These are phyloP conservation scores for Citrus mangshanensis DNA, from an alignment of 345 rosid species.

Conservation along the genomic window DNA sequence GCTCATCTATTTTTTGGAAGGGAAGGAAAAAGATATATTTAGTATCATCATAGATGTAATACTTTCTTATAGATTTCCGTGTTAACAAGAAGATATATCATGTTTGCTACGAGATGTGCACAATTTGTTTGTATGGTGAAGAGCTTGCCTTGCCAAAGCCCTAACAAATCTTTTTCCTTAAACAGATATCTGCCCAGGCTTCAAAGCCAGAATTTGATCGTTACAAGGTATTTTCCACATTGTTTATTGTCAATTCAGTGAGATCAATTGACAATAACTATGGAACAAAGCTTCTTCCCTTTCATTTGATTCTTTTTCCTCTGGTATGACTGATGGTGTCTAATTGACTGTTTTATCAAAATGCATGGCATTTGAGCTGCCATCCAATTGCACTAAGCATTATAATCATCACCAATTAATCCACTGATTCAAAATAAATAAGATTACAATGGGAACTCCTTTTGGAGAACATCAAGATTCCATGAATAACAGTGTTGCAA, in stretches of 20 bases:
- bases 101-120: not conserved
- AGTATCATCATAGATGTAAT: not conserved
- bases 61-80: not conserved
- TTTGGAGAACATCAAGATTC: constrained; percentile 80
- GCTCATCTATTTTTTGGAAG: not conserved
- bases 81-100: not conserved
- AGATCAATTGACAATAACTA: not conserved
- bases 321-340: too few relatives aligned
- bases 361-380: not conserved
- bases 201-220: constrained; percentile 37
- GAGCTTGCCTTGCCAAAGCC: not conserved
- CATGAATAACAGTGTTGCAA: constrained; percentile 58
- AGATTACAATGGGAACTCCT: constrained; percentile 74
- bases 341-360: not conserved
- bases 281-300: too few relatives aligned
- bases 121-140: not conserved
- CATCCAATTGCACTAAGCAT: not conserved
- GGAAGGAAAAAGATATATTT: not conserved
- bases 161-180: not conserved
- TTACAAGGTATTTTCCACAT: constrained; percentile 38
- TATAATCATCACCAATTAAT: not conserved
- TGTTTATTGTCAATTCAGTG: constrained; percentile 2
- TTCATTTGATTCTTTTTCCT: too few relatives aligned
- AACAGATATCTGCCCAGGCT: constrained; percentile 40
- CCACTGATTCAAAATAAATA: not conserved